Evolutionary conservation across 1,284 basidiomycete species (phyloP).

Genomic region (Pseudomicrostroma phylloplanum): DNA sequence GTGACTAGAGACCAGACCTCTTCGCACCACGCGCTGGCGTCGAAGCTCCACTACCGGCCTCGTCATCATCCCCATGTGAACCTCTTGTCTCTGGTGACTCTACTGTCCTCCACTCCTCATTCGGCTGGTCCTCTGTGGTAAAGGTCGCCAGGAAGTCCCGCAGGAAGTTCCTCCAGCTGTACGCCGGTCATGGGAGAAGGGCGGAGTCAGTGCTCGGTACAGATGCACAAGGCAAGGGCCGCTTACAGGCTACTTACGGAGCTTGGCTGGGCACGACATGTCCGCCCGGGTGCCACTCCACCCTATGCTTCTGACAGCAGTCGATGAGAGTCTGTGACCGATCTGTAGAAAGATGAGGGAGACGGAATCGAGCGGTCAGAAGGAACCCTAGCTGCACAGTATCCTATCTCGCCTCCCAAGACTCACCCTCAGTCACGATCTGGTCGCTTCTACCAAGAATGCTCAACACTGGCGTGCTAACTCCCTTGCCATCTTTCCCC

Average conservation of each 20-base stretch:
- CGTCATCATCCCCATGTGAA: neutral
- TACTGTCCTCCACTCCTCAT: slow-evolving; percentile 22
- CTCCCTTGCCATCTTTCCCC: slow-evolving; percentile 13
- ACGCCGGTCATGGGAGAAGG: neutral
- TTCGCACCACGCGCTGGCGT: neutral
- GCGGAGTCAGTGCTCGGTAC: too few species aligned
- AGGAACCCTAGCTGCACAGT: too few species aligned
- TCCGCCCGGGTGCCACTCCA: slow-evolving; percentile 46
- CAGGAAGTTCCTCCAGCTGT: slow-evolving; percentile 43
- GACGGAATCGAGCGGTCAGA: too few species aligned
- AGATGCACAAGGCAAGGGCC: too few species aligned
- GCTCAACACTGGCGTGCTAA: slow-evolving; percentile 40
- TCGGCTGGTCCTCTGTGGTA: slow-evolving; percentile 21
- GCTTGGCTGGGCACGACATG: slow-evolving; percentile 43
- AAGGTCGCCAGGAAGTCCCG: slow-evolving; percentile 38
- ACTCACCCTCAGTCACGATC: slow-evolving; percentile 18
- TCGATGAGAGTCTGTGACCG: slow-evolving; percentile 37
- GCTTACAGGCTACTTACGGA: neutral
- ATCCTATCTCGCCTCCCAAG: too few species aligned
- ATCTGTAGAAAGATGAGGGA: slow-evolving; percentile 16
- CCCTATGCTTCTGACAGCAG: slow-evolving; percentile 30
- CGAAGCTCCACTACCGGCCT: neutral
- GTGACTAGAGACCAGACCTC: too few species aligned
- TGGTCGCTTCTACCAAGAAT: slow-evolving; percentile 36
- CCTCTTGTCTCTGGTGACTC: slow-evolving; percentile 19